Conservation (phyloP, 345 rosid genomes). For the Viola odorata region DNA sequence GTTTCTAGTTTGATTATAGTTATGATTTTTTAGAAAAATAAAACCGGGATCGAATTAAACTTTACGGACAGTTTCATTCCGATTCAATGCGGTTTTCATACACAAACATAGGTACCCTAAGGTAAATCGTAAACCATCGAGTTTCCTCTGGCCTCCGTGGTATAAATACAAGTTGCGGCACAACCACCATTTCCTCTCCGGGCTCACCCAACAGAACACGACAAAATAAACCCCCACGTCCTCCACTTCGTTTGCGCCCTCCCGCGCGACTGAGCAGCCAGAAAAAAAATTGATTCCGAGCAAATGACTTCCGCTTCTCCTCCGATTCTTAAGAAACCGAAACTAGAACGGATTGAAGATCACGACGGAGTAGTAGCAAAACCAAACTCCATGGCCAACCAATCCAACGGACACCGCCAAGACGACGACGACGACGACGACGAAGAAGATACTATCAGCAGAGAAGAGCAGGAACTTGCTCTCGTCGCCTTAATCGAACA, state of each 20-base stretch:
- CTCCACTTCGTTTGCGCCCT: neutral
- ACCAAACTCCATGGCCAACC: slow-evolving; percentile 1
- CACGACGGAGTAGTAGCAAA: neutral
- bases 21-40: too few relatives aligned
- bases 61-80: too few relatives aligned
- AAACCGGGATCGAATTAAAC: too few relatives aligned
- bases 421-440: slow-evolving; percentile 22
- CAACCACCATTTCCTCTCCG: neutral
- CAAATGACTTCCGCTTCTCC: neutral
- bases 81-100: too few relatives aligned
- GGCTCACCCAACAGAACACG: neutral
- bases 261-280: neutral
- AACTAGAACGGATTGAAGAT: slow-evolving; percentile 9
- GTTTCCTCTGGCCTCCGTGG: neutral
- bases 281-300: neutral
- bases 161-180: too few relatives aligned
- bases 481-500: slow-evolving; percentile 71
- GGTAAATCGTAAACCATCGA: too few relatives aligned
- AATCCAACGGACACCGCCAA: slow-evolving; percentile 17
- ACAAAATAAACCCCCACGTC: neutral
- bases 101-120: too few relatives aligned
- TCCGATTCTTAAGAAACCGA: slow-evolving; percentile 17
- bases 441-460: slow-evolving; percentile 20
- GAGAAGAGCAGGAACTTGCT: slow-evolving; percentile 61
- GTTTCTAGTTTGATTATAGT: too few relatives aligned